Conservation (phyloP, 805 yeast genomes). For the Martiniozyma abietophila region DNA sequence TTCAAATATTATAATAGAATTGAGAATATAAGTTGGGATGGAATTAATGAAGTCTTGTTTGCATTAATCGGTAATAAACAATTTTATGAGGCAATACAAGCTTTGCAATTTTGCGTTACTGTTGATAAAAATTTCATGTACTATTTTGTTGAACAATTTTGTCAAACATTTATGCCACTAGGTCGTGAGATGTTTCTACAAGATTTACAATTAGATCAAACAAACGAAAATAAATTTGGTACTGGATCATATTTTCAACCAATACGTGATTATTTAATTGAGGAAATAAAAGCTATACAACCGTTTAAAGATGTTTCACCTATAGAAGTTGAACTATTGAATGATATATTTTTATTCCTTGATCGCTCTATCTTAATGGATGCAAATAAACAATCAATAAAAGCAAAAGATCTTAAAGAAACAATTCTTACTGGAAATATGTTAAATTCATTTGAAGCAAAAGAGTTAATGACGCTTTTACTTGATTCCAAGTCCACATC, state of each 20-base stretch:
- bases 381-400: constrained; percentile 6
- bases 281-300: constrained; percentile 11
- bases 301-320: constrained; percentile 12
- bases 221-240: constrained; percentile 1
- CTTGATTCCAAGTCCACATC: constrained; percentile 16
- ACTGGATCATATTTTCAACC: constrained; percentile 14
- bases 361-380: constrained; percentile 8
- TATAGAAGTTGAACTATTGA: constrained; percentile 19
- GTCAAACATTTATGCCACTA: constrained; percentile 14
- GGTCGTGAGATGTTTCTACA: constrained; percentile 19
- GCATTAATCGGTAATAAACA: constrained; percentile 15
- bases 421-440: constrained; percentile 16
- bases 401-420: constrained; percentile 10
- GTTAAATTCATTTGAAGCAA: constrained; percentile 21
- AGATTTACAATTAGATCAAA: constrained; percentile 9
- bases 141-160: constrained; percentile 15
- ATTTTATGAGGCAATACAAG: constrained; percentile 17
- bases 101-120: constrained; percentile 15
- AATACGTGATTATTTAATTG: constrained; percentile 12
- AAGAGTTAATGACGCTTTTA: constrained; percentile 17
- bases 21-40: constrained; percentile 21
- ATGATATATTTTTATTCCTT: constrained; percentile 12
- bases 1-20: constrained; percentile 22
- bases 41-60: constrained; percentile 19
- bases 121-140: constrained; percentile 18